Conservation (phyloP, 352 stramenopile genomes). For the Globisporangium polare region DNA sequence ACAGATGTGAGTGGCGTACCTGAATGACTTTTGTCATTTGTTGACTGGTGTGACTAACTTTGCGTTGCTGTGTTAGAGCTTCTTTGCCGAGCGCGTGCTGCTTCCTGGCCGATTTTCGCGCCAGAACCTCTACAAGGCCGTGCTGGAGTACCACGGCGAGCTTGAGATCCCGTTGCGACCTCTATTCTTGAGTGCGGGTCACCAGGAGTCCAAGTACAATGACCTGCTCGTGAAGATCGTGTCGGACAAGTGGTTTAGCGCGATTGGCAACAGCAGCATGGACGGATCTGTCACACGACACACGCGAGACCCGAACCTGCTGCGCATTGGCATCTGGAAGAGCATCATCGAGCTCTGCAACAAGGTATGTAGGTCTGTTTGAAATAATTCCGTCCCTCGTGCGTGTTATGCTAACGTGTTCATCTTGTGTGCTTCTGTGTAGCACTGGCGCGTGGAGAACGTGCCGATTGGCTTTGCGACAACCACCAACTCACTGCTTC, state of each 20-base stretch:
- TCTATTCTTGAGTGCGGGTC: constrained; percentile 28
- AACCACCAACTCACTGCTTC: constrained; percentile 36
- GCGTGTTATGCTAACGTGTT: neutral
- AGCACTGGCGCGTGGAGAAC: constrained; percentile 64
- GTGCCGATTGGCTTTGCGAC: constrained; percentile 63
- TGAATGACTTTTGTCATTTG: neutral
- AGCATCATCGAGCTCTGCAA: constrained; percentile 61
- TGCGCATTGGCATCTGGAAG: constrained; percentile 61
- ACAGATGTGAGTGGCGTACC: constrained; percentile 37
- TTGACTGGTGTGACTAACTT: neutral
- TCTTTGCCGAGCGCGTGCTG: constrained; percentile 54
- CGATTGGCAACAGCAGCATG: constrained; percentile 15
- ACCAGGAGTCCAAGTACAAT: constrained; percentile 61
- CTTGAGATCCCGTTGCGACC: constrained; percentile 26
- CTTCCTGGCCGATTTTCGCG: constrained; percentile 63
- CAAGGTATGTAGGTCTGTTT: constrained; percentile 21
- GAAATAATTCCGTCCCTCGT: neutral
- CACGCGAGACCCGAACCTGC: constrained; percentile 21
- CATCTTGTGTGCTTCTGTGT: neutral
- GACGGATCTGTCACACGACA: constrained; percentile 13
- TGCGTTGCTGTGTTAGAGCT: constrained; percentile 28
- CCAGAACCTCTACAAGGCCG: constrained; percentile 58
- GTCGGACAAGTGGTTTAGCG: constrained; percentile 30
- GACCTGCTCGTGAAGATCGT: constrained; percentile 55
- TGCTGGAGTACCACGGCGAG: constrained; percentile 38